Evolutionary conservation across 352 stramenopile species (phyloP).

Genomic region (Phytopythium helicoides): DNA sequence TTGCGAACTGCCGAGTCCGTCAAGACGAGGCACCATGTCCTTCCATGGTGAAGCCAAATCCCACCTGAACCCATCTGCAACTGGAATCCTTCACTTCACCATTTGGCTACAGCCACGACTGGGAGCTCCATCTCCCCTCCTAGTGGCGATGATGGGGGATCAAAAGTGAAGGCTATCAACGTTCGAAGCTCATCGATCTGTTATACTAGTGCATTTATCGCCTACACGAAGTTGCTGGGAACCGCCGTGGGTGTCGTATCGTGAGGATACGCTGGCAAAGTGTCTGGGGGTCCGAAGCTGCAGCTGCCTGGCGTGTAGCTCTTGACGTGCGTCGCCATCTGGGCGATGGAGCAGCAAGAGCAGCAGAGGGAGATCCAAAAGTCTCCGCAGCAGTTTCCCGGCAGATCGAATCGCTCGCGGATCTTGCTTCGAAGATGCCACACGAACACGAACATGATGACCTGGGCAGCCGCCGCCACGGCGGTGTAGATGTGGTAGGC

Average conservation of each 20-base stretch:
- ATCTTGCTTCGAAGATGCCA: slow-evolving; percentile 40
- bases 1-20: slow-evolving; percentile 14
- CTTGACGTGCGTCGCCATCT: slow-evolving; percentile 34
- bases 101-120: no score
- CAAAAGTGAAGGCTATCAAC: no score
- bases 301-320: slow-evolving; percentile 31
- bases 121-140: no score
- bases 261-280: slow-evolving; percentile 16
- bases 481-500: slow-evolving; percentile 15
- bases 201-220: no score
- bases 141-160: no score
- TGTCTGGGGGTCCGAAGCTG: slow-evolving; percentile 18
- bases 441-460: slow-evolving; percentile 28
- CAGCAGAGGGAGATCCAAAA: slow-evolving; percentile 20
- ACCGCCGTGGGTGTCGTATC: not conserved
- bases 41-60: slow-evolving; percentile 17
- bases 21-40: not conserved
- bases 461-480: slow-evolving; percentile 19
- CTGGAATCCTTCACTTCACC: no score
- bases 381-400: slow-evolving; percentile 17
- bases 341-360: slow-evolving; percentile 24
- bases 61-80: slow-evolving; percentile 19
- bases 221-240: no score
- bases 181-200: no score
- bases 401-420: slow-evolving; percentile 24